Conservation (phyloP, 2,329 filamentous ascomycete genomes). For the Bipolaris bicolor region DNA sequence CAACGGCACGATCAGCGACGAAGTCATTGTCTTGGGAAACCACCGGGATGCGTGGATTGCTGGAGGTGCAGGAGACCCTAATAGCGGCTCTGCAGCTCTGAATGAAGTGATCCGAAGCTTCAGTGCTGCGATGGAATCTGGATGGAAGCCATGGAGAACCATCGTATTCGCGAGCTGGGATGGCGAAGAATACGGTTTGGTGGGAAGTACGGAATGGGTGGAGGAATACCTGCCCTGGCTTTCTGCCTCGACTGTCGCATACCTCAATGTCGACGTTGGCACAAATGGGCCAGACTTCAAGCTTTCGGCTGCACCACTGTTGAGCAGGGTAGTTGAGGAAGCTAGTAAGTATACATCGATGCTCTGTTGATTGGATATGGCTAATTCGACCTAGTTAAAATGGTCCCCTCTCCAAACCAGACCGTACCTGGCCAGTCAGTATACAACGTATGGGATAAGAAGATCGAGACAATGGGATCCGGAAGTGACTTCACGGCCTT, state of each 20-base stretch:
- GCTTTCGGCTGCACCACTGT: conserved; percentile 72
- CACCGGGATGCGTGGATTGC: conserved; percentile 90
- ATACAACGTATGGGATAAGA: conserved; percentile 64
- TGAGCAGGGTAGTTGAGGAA: conserved; percentile 75
- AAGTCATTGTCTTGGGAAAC: conserved; percentile 90
- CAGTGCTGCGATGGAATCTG: conserved; percentile 70
- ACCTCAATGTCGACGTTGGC: conserved; percentile 84
- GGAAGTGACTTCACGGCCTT: conserved; percentile 61
- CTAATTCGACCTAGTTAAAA: conserved; percentile 33
- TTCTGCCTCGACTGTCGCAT: conserved; percentile 73
- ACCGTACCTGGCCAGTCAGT: conserved; percentile 72
- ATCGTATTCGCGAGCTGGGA: conserved; percentile 82
- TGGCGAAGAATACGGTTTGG: conserved; percentile 78
- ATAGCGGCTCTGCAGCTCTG: conserved; percentile 78
- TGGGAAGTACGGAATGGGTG: conserved; percentile 92
- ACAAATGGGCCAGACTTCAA: conserved; percentile 68
- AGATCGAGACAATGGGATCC: conserved; percentile 62
- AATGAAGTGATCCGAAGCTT: conserved; percentile 81
- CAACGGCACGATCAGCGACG: conserved; percentile 82
- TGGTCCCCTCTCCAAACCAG: conserved; percentile 67
- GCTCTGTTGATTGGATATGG: not conserved
- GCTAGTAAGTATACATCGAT: conserved; percentile 52
- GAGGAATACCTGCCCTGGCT: conserved; percentile 89
- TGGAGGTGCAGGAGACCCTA: conserved; percentile 82
- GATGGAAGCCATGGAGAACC: conserved; percentile 86